phyloP scores from a whole-genome alignment of 2,329 filamentous ascomycete species.

The Colletotrichum sp. region DNA sequence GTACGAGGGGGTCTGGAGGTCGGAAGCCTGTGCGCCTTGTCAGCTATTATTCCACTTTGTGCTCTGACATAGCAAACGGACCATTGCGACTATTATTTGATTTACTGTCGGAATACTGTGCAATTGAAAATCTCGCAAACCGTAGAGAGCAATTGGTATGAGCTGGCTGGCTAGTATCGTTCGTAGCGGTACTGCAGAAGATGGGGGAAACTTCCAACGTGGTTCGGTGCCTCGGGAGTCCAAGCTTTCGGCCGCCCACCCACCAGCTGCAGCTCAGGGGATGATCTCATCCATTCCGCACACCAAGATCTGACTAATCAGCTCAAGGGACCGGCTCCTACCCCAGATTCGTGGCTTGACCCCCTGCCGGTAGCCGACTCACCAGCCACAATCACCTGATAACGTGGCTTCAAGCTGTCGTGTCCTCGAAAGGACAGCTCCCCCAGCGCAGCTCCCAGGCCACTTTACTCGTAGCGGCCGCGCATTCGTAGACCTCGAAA shows the following conservation, averaged over 20 bases:
- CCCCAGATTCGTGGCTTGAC: slow-evolving; percentile 19
- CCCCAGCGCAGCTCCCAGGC: neutral
- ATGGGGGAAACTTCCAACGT: neutral
- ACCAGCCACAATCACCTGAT: slow-evolving; percentile 20
- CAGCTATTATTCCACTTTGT: neutral
- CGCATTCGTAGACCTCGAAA: neutral
- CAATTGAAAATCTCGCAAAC: neutral
- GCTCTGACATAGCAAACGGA: neutral
- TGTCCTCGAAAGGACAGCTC: slow-evolving; percentile 32
- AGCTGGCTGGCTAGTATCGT: neutral
- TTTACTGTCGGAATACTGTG: neutral
- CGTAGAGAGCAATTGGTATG: neutral
- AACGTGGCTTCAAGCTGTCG: slow-evolving; percentile 34
- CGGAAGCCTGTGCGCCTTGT: slow-evolving; percentile 26
- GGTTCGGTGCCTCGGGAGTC: slow-evolving; percentile 11
- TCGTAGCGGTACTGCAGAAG: neutral
- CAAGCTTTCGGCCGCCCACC: slow-evolving; percentile 11
- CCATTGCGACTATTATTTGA: neutral
- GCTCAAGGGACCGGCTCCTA: neutral
- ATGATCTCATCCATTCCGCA: slow-evolving; percentile 20
- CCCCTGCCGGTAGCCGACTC: neutral
- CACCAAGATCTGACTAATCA: slow-evolving; percentile 11
- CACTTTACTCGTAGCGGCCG: neutral
- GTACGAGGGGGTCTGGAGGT: slow-evolving; percentile 70
- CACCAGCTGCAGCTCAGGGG: neutral